Base-by-base conservation (phyloP, 148 eudicot genomes). In the Nepenthes gracilis region DNA sequence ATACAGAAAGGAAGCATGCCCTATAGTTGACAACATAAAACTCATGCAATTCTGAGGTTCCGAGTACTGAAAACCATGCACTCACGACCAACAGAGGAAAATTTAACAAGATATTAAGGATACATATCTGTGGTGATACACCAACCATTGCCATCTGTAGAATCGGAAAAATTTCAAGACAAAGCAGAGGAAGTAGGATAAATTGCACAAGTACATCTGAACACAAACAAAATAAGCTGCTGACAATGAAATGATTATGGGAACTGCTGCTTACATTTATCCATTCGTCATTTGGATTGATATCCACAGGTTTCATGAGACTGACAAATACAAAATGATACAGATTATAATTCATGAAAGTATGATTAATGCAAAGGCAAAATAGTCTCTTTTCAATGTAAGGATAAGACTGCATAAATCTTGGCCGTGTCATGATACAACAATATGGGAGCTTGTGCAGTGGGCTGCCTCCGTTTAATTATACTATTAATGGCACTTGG, bases 251-350 rank as follows among this genome's bases (percentile, higher is more conserved):
- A 48, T 33, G 68, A 12, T 7, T 52, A 13, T 59, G 36, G 45
- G 37, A 51, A 37, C 60, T 38, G 69, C 58, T 72, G 38, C 96
- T 83, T 80, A 92, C 98, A 79, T 88, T 92, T 56, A 66, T 71
- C 94, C 96, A 92, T 68, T 88, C 96, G 37, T 92, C 98, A 69
- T 67, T 88, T 65, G 98, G 98, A 60, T 71, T 88, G 72, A 85
- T 61, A 59, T 92, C 96, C 74, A 88, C 78, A 23, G 96, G 88
- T 75, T 74, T 92, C 98, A 92, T 78, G 71, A 73, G 98, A 71
- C 98, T 92, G 86, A 49, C 51, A 72, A 68, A 9, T 43, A 35
- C 70, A 66, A 51, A 54, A 33, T 61, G 35, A 55, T 6, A 59
- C 67, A 57, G 43, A 54, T 68, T 6, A 63, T 55, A 40, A 62